Conservation (phyloP, 768 basidiomycete genomes). For the Hygrocybe coccinea region DNA sequence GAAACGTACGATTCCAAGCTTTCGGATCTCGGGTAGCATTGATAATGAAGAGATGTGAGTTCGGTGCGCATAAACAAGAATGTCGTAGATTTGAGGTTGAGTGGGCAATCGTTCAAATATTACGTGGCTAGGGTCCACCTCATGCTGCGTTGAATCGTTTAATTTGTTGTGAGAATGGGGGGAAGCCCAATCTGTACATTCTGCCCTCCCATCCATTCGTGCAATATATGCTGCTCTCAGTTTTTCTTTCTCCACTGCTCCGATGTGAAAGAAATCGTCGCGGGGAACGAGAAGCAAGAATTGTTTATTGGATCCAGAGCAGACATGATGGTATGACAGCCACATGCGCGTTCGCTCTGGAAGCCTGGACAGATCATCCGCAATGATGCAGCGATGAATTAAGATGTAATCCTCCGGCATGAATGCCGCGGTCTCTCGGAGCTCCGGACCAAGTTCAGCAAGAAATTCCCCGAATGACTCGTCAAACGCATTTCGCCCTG, state of each 20-base stretch:
- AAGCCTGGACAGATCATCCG: conserved; percentile 37
- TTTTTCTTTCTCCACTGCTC: conserved; percentile 46
- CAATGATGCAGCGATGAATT: conserved; percentile 44
- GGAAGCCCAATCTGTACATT: background rate
- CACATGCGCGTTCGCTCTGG: conserved; percentile 43
- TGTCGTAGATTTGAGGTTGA: conserved; percentile 62
- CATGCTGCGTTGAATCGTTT: conserved; percentile 16
- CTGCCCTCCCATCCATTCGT: conserved; percentile 31
- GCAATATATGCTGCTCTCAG: conserved; percentile 43
- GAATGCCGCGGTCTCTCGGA: conserved; percentile 59
- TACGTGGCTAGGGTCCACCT: conserved; percentile 8
- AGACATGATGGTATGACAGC: conserved; percentile 56
- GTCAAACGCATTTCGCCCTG: conserved; percentile 50
- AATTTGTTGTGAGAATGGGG: conserved; percentile 3
- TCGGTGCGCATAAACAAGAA: conserved; percentile 62
- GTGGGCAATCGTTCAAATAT: conserved; percentile 60
- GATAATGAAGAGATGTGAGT: conserved; percentile 48
- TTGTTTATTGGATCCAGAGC: conserved; percentile 54
- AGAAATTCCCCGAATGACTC: conserved; percentile 46
- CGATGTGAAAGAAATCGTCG: conserved; percentile 52
- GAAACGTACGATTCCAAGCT: conserved; percentile 55
- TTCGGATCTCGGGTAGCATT: conserved; percentile 53
- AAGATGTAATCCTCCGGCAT: conserved; percentile 50
- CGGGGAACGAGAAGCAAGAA: conserved; percentile 56
- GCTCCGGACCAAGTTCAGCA: conserved; percentile 45